A percentile compares a stretch with the other conserved stretches of the same genome.
Evolutionary conservation across 2,329 filamentous ascomycete genomes (phyloP).

Genomic region (Aspergillus ruber): DNA sequence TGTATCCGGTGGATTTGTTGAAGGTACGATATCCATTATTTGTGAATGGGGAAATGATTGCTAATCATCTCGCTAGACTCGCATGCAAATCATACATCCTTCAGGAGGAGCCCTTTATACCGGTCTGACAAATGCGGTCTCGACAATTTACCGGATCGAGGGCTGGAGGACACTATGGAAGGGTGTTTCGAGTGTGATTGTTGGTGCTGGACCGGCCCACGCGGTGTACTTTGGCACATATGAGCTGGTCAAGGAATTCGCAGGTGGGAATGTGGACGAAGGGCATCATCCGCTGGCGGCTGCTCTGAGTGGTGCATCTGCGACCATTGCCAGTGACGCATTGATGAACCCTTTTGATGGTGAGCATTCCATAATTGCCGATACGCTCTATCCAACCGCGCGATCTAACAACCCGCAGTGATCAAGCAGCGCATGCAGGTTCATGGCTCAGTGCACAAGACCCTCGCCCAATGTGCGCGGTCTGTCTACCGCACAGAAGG

Average conservation of each 20-base stretch:
- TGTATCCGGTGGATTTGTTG: slow-evolving; percentile 97
- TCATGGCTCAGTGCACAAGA: slow-evolving; percentile 86
- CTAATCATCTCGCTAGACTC: slow-evolving; percentile 56
- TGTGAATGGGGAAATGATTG: background rate
- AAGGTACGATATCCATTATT: slow-evolving; percentile 58
- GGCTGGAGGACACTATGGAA: slow-evolving; percentile 90
- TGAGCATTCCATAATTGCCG: slow-evolving; percentile 40
- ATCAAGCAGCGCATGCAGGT: slow-evolving; percentile 99
- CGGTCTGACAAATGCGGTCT: slow-evolving; percentile 84
- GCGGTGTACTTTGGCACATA: slow-evolving; percentile 98
- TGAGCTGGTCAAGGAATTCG: slow-evolving; percentile 91
- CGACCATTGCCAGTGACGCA: slow-evolving; percentile 94
- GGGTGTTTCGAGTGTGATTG: slow-evolving; percentile 90
- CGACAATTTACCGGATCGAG: slow-evolving; percentile 84
- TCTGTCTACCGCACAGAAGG: slow-evolving; percentile 86
- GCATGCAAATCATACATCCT: slow-evolving; percentile 94
- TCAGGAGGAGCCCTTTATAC: slow-evolving; percentile 74
- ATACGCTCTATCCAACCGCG: background rate
- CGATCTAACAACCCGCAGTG: slow-evolving; percentile 49
- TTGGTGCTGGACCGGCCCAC: slow-evolving; percentile 92
- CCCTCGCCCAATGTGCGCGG: slow-evolving; percentile 77
- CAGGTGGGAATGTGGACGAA: slow-evolving; percentile 77
- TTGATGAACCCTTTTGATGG: slow-evolving; percentile 99
- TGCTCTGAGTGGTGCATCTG: slow-evolving; percentile 90
- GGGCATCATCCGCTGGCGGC: slow-evolving; percentile 92